Evolutionary conservation across 176 grass and related monocot genomes (phyloP), one percentile per base, ranked within the genome.

Genomic region (Themeda triandra): DNA sequence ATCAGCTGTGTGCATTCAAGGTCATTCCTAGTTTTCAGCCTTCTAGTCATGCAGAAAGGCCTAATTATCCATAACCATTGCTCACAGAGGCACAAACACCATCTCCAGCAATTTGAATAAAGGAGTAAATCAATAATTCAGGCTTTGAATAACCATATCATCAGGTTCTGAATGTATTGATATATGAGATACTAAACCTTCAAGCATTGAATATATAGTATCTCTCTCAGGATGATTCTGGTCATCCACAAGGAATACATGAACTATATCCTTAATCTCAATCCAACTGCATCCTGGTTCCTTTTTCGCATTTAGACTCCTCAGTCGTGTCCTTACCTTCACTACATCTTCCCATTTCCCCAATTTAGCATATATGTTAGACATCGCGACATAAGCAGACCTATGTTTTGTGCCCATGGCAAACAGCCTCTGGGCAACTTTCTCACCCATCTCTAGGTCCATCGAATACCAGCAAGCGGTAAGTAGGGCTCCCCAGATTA

Each of bases 261-360:
- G 86, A 84, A 92, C 86, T 14, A 60, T 63, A 41, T 88, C 82
- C 30, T 86, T 92, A 19, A 92, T 25, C 73, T 92, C 90, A 41
- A 92, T 86, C 90, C 90, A 92, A 82, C 86, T 88, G 60, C 82
- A 88, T 2, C 86, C 90, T 40, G 90, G 90, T 73, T 92, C 86
- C 48, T 88, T 91, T 64, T 88, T 82, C 15, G 33, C 39, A 66
- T 85, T 29, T 3, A 88, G 73, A 60, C 37, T 73, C 25, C 82
- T 92, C 71, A 92, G 62, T 53, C 44, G 82, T 78, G 78, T 82
- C 63, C 90, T 78, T 77, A 88, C 86, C 65, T 79, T 88, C 37
- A 88, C 66, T 76, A 92, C 86, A 71, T 92, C 86, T 21, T 92
- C 86, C 90, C 86, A 92, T 49, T 85, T 92, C 13, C 78, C 86